These are phyloP conservation scores for Cyclotella cryptica DNA, from an alignment of 108 stramenopile genomes.

Conservation along the genomic window DNA sequence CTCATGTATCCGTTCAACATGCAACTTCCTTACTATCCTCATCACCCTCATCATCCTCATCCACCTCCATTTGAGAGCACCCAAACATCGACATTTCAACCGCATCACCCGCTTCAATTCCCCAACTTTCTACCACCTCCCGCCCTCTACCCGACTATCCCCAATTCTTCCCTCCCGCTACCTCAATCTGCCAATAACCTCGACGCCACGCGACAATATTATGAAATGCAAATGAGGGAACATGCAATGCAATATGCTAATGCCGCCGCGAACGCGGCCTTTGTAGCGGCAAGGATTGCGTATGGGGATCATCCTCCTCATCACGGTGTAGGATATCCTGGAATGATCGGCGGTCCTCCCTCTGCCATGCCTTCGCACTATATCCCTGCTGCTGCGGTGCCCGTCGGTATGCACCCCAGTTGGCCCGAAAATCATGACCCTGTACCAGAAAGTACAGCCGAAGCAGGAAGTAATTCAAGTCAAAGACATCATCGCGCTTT, in stretches of 20 bases:
- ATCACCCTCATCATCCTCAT: background rate
- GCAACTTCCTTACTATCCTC: conserved; percentile 2
- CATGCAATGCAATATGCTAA: conserved; percentile 85
- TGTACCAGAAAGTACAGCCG: background rate
- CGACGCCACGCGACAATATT: conserved; percentile 60
- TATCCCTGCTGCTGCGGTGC: background rate
- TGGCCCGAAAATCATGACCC: background rate
- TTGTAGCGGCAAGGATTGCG: conserved; percentile 78
- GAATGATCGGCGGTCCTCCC: background rate
- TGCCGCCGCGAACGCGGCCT: conserved; percentile 86
- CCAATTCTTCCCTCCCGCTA: background rate
- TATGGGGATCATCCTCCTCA: conserved; percentile 11
- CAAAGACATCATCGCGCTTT: conserved; percentile 31
- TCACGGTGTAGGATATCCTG: background rate
- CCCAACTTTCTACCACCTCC: conserved; percentile 11
- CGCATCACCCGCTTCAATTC: background rate
- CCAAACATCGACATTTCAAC: background rate
- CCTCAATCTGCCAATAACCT: conserved; percentile 10
- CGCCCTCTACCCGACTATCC: background rate
- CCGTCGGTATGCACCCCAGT: background rate
- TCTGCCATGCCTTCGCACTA: background rate
- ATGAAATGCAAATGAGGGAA: conserved; percentile 83
- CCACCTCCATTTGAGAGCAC: background rate
- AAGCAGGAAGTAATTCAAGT: background rate
- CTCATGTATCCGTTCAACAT: conserved; percentile 13